Conservation (phyloP, 2,329 filamentous ascomycete genomes). For the Trichoderma brevicompactum region DNA sequence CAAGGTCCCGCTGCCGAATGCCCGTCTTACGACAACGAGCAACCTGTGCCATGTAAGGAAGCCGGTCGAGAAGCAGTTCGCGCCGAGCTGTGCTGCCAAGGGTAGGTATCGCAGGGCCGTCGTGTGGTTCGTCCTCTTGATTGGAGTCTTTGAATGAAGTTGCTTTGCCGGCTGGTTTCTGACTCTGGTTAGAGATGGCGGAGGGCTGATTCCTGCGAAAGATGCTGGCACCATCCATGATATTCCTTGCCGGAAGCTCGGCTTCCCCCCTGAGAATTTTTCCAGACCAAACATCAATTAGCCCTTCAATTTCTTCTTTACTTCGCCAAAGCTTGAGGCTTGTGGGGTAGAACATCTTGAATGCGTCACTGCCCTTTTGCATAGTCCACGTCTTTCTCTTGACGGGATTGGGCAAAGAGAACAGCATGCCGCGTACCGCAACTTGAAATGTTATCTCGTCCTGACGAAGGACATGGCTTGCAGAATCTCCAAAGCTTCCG, state of each 20-base stretch:
- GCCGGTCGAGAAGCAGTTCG: constrained; percentile 79
- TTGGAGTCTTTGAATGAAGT: constrained; percentile 28
- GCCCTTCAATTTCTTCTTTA: constrained; percentile 77
- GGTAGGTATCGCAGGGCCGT: constrained; percentile 53
- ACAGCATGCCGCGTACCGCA: constrained; percentile 83
- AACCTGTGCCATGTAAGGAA: constrained; percentile 83
- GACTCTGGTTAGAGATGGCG: constrained; percentile 42
- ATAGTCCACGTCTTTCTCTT: constrained; percentile 62
- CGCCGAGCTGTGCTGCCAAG: constrained; percentile 68
- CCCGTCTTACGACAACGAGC: constrained; percentile 48
- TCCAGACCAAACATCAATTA: constrained; percentile 71
- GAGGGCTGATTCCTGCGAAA: constrained; percentile 52
- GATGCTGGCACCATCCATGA: constrained; percentile 53
- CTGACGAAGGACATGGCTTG: constrained; percentile 78
- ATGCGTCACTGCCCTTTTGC: constrained; percentile 62
- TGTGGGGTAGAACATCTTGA: constrained; percentile 91
- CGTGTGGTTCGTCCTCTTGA: constrained; percentile 31
- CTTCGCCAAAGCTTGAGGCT: constrained; percentile 82
- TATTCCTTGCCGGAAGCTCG: constrained; percentile 41
- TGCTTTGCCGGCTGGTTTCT: constrained; percentile 36
- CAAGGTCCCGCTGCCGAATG: constrained; percentile 61
- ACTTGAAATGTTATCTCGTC: constrained; percentile 95
- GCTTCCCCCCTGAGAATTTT: constrained; percentile 62
- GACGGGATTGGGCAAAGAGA: constrained; percentile 83
- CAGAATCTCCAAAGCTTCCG: constrained; percentile 56